Conservation (phyloP, 2,329 filamentous ascomycete genomes). For the Microdochium bolleyi region DNA sequence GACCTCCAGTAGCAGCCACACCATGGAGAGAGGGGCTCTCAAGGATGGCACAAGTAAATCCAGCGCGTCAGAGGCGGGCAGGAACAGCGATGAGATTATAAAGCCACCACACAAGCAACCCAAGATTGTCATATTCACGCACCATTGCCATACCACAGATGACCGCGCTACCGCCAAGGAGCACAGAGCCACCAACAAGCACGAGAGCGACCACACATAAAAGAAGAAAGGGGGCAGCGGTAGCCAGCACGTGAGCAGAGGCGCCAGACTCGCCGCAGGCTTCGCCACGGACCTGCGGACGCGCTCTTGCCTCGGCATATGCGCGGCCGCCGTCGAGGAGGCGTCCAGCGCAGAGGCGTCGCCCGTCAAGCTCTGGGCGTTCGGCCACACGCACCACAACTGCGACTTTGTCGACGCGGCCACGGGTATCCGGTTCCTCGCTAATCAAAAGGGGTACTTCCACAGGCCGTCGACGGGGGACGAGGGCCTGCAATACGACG, state of each 20-base stretch:
- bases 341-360: no score
- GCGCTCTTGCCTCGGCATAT: constrained; percentile 24
- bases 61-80: background rate
- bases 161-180: constrained; percentile 21
- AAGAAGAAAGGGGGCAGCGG: no score
- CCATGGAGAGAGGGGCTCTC: no score
- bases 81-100: background rate
- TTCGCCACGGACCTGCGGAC: constrained; percentile 31
- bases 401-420: constrained; percentile 26
- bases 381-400: constrained; percentile 41
- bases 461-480: constrained; percentile 10
- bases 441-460: constrained; percentile 32
- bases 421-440: constrained; percentile 20
- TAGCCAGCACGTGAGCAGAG: no score
- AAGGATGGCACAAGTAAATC: background rate
- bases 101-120: constrained; percentile 10
- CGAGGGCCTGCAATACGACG: no score
- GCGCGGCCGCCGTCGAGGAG: constrained; percentile 14
- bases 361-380: constrained; percentile 34
- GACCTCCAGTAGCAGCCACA: background rate
- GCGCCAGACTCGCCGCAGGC: constrained; percentile 15
- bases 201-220: no score
- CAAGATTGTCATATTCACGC: constrained; percentile 29
- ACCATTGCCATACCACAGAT: constrained; percentile 31
- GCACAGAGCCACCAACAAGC: no score